Evolutionary conservation across 371 early-diverging fungal species (phyloP), one percentile per base, ranked within the genome.

Genomic region (Parasitella parasitica): DNA sequence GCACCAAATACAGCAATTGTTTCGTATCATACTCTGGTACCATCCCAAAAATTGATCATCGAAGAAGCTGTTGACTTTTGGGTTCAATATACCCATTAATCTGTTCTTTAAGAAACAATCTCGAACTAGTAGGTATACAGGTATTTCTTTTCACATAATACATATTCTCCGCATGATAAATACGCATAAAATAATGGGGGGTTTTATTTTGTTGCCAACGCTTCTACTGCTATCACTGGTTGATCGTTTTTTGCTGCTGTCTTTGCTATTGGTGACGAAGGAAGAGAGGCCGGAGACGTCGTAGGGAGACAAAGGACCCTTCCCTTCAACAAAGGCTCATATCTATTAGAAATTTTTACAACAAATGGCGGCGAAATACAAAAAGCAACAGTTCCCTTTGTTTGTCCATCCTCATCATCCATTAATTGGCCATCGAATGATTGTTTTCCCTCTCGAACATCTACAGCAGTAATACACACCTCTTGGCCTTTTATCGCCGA

Each of bases 301-400:
- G 16, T n/a, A 48, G 60, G 62, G 24, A 61, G 58, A 16, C 80
- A 79, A 2, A 73, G 66, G 0, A 80, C 78, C 35, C 72, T 66
- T 8, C 78, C 81, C 60, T 80, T 80, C n/a, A 77, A 66, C 6
- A 80, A 56, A 26, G 74, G 58, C 24, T 71, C 56, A 46, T 65
- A 52, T 22, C 55, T 37, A 58, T 69, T 58, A 2, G 61, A 18
- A 15, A 66, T 36, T 46, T 71, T 70, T 3, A 74, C 66, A 7
- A 80, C 68, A 71, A 80, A 80, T 4, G 81, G 78, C 0, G 81
- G 81, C 15, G 73, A 80, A 26, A 80, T 68, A 59, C 78, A 80
- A 43, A 80, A 77, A 2, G 76, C 70, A 41, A 80, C 70, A 1
- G 57, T 62, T 4, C 81, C 81, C 11, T 54, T 48, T 1, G 54